A percentile compares a stretch with the other conserved stretches of the same genome.
Conservation (phyloP, 208 protist genomes). For the Zelonia costaricensis region DNA sequence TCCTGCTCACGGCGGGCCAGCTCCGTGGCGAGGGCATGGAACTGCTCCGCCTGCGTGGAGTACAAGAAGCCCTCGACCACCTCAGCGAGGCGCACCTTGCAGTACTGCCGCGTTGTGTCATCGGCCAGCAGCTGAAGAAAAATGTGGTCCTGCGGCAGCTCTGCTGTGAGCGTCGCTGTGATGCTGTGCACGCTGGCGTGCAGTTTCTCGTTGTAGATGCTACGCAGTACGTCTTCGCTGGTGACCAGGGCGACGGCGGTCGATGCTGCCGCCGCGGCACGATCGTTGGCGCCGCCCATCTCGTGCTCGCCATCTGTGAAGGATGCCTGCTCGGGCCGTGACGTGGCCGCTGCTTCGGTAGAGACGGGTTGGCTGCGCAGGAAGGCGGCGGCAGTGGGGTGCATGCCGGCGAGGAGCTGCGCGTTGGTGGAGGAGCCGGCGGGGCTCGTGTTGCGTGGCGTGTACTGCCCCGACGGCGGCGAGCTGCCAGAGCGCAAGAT, state of each 20-base stretch:
- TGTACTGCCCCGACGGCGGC: not conserved
- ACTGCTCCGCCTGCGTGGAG: slow-evolving; percentile 72
- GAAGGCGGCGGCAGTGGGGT: not conserved
- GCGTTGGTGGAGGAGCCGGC: slow-evolving; percentile 8
- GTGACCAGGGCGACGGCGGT: slow-evolving; percentile 5
- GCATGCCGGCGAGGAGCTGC: slow-evolving; percentile 13
- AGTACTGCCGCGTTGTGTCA: slow-evolving; percentile 65
- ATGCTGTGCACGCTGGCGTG: slow-evolving; percentile 60
- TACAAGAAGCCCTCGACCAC: slow-evolving; percentile 84
- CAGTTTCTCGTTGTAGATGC: slow-evolving; percentile 77
- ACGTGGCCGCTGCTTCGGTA: too few species aligned
- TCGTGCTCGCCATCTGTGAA: not conserved
- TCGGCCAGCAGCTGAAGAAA: slow-evolving; percentile 78
- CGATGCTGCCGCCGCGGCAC: not conserved
- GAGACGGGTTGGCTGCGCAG: too few species aligned
- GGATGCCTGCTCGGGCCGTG: not conserved
- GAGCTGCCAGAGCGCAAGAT: too few species aligned
- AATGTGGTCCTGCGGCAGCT: slow-evolving; percentile 75
- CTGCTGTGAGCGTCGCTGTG: slow-evolving; percentile 46
- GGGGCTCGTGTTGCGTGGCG: not conserved
- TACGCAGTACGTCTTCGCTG: slow-evolving; percentile 36
- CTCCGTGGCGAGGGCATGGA: slow-evolving; percentile 69
- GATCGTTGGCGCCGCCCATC: not conserved
- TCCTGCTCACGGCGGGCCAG: slow-evolving; percentile 62
- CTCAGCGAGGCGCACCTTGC: slow-evolving; percentile 68